phyloP scores from a whole-genome alignment of 1,284 basidiomycete genomes.

The Melampsora larici-populina region DNA sequence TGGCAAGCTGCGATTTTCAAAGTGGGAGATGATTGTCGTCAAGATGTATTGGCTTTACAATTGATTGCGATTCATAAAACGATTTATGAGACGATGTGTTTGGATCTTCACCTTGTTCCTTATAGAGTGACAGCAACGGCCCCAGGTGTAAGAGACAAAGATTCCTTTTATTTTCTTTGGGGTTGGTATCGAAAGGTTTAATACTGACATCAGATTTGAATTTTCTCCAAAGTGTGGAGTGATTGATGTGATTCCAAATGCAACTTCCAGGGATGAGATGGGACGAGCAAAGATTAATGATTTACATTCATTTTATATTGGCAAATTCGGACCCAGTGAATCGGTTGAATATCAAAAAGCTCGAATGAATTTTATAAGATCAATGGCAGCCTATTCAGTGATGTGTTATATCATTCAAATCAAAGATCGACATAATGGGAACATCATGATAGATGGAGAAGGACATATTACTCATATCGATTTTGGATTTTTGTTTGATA shows the following conservation, averaged over 20 bases:
- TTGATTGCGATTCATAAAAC: slow-evolving; percentile 99
- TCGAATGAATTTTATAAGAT: slow-evolving; percentile 92
- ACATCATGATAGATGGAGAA: slow-evolving; percentile 97
- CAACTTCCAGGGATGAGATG: slow-evolving; percentile 99
- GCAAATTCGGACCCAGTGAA: slow-evolving; percentile 87
- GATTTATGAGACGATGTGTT: slow-evolving; percentile 79
- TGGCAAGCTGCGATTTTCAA: slow-evolving; percentile 99
- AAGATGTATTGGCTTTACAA: slow-evolving; percentile 94
- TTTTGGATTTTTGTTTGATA: slow-evolving; percentile 97
- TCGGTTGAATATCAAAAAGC: slow-evolving; percentile 87
- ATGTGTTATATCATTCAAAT: slow-evolving; percentile 97
- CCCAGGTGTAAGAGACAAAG: slow-evolving; percentile 69
- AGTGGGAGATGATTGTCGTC: slow-evolving; percentile 97
- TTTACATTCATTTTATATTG: slow-evolving; percentile 87
- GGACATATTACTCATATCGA: slow-evolving; percentile 95
- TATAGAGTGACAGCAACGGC: slow-evolving; percentile 97
- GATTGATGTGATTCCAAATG: slow-evolving; percentile 96
- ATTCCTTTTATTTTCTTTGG: not conserved
- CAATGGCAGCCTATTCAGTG: slow-evolving; percentile 99
- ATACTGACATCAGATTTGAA: slow-evolving; percentile 11
- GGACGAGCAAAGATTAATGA: slow-evolving; percentile 97
- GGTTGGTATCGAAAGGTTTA: too few species aligned
- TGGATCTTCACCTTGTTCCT: slow-evolving; percentile 88
- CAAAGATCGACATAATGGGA: slow-evolving; percentile 96
- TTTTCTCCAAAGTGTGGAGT: slow-evolving; percentile 74